Conservation (phyloP, 805 yeast genomes). For the Suhomyces vadensis region DNA sequence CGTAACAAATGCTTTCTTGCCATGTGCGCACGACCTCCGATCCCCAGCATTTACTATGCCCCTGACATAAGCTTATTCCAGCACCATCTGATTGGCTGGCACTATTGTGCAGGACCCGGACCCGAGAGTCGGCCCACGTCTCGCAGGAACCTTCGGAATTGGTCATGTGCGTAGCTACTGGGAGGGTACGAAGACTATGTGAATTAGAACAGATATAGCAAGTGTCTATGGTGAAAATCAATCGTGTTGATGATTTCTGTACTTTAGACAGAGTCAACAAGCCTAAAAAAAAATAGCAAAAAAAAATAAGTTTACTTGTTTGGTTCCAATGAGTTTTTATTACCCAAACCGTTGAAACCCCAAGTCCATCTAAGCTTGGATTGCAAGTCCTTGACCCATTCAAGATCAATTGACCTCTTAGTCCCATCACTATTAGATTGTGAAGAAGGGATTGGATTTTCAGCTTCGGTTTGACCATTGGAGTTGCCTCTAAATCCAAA, state of each 20-base stretch:
- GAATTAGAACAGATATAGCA: background rate
- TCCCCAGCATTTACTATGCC: slow-evolving; percentile 1
- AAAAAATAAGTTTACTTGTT: background rate
- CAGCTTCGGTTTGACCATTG: background rate
- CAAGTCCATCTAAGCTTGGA: slow-evolving; percentile 13
- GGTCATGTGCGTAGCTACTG: background rate
- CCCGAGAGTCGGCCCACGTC: slow-evolving; percentile 5
- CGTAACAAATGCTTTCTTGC: background rate
- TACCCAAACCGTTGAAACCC: slow-evolving; percentile 9
- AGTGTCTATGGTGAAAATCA: too few species aligned
- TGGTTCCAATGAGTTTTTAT: slow-evolving; percentile 7
- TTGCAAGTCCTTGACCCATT: slow-evolving; percentile 15
- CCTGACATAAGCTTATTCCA: background rate
- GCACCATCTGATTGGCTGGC: background rate
- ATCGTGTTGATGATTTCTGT: too few species aligned
- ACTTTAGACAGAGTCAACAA: too few species aligned
- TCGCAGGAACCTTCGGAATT: too few species aligned
- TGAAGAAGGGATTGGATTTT: background rate
- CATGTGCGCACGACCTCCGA: slow-evolving; percentile 3
- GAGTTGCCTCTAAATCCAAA: slow-evolving; percentile 6
- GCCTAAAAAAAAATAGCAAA: too few species aligned
- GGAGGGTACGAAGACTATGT: background rate
- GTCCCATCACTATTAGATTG: background rate
- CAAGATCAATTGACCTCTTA: slow-evolving; percentile 12
- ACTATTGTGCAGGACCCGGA: background rate